Percentiles rank a stretch among this genome's conserved stretches.
phyloP scores from a whole-genome alignment of 2,329 filamentous ascomycete species.

The Penicillium sp. region DNA sequence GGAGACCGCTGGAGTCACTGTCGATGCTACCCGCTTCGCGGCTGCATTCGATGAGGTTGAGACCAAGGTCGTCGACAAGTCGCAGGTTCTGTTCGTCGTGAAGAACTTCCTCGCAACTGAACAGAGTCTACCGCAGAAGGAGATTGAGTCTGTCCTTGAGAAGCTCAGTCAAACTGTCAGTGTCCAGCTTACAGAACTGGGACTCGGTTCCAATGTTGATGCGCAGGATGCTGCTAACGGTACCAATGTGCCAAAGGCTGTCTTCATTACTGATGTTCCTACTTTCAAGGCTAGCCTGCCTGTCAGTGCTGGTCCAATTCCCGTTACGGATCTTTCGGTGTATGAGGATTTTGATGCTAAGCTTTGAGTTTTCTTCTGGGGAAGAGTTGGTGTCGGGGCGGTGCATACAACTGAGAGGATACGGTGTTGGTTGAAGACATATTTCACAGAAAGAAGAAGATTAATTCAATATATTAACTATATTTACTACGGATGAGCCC shows the following conservation, averaged over 20 bases:
- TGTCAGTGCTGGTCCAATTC: slow-evolving; percentile 70
- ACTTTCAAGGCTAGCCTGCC: slow-evolving; percentile 76
- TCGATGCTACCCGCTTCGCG: slow-evolving; percentile 45
- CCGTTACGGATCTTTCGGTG: slow-evolving; percentile 74
- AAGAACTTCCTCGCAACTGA: slow-evolving; percentile 53
- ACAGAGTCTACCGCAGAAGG: slow-evolving; percentile 51
- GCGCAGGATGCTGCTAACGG: slow-evolving; percentile 1
- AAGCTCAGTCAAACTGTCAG: slow-evolving; percentile 53
- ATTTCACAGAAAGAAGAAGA: not conserved
- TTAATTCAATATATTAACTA: not conserved
- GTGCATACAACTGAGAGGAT: slow-evolving; percentile 10
- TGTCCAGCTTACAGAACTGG: slow-evolving; percentile 46
- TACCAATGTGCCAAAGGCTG: slow-evolving; percentile 38
- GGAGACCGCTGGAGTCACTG: slow-evolving; percentile 47
- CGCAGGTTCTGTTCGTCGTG: slow-evolving; percentile 54
- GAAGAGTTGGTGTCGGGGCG: slow-evolving; percentile 1
- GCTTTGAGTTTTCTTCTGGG: slow-evolving; percentile 53
- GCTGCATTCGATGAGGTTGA: slow-evolving; percentile 49
- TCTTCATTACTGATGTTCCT: slow-evolving; percentile 74
- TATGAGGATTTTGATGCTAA: slow-evolving; percentile 87
- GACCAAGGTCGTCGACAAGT: slow-evolving; percentile 48
- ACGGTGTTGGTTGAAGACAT: slow-evolving; percentile 11
- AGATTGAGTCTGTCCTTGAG: slow-evolving; percentile 51
- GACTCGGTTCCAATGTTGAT: slow-evolving; percentile 29
- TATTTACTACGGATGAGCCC: not conserved